Evolutionary conservation across 75 land plant genomes (phyloP), one percentile per base, ranked within the genome.

Genomic region (Larix kaempferi): DNA sequence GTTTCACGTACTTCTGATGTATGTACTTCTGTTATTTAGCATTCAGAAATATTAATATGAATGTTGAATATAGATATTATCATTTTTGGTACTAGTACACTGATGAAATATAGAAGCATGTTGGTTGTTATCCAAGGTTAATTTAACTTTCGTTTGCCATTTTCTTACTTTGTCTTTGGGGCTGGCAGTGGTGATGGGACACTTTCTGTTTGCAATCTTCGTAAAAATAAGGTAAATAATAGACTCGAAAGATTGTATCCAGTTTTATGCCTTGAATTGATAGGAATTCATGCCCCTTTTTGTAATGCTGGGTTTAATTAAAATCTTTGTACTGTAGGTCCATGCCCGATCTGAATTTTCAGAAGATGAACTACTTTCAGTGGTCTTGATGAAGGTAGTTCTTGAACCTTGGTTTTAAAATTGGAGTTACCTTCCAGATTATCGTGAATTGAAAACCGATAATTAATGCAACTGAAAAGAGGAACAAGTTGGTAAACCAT

Each of bases 291-390:
- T 73, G 29, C 6, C 5, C 74, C 13, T 22, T 33, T 33, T 59
- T 76, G 14, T 23, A 55, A 21, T 14, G 67, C 16, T 76, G 23
- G 13, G 4, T 64, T 76, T 61, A 33, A 14, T 35, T 39, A 59
- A 58, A 60, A 60, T 26, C 71, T 8, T 77, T 78, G 21, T 5
- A 60, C 1, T 78, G 71, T 80, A 93, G 93, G 86, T 92, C 22
- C 91, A 89, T 79, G 64, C 74, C 15, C 80, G 60, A 25, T 95
- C 99, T 19, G 93, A 97, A 78, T 97, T 92, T 74, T 91, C 98
- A 14, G 99, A 97, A 79, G 98, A 95, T 81, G 99, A 97, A 77
- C 85, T 93, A 23, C 83, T 93, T 11, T 97, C 99, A 14, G 88
- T 95, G 22, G 91, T 89, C 8, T 25, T 88, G 35, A 86, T 91